Conservation (phyloP, 2,329 filamentous ascomycete genomes). For the Curvularia sp. region DNA sequence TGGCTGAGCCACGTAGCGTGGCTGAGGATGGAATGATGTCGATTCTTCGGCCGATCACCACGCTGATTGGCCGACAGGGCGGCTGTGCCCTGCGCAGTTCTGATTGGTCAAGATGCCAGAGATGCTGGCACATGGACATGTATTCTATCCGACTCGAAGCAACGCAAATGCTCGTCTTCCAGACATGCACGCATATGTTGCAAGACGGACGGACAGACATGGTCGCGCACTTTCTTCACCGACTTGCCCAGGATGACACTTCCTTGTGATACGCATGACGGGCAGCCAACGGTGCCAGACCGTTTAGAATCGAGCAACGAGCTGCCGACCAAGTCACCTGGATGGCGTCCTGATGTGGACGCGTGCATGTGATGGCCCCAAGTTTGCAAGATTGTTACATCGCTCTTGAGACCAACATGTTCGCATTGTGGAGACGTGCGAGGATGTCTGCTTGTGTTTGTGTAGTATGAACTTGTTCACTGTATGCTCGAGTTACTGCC, state of each 20-base stretch:
- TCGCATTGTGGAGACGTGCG: not conserved
- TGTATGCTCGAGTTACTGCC: not conserved
- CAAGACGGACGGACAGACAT: not conserved
- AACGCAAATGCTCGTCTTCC: not conserved
- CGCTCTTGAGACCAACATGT: not conserved
- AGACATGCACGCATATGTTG: not conserved
- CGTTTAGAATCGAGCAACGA: not conserved
- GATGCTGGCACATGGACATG: not conserved
- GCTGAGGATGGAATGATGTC: conserved; percentile 16
- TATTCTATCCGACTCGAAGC: not conserved
- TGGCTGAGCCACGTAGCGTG: conserved; percentile 30
- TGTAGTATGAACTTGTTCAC: not conserved
- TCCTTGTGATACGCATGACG: conserved; percentile 1
- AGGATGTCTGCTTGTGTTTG: not conserved
- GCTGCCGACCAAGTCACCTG: conserved; percentile 15
- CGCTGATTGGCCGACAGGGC: conserved; percentile 18
- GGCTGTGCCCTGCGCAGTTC: conserved; percentile 15
- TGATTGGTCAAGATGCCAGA: conserved; percentile 16
- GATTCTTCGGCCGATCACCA: conserved; percentile 8
- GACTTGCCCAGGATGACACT: not conserved
- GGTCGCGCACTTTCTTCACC: not conserved
- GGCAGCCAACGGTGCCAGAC: not conserved
- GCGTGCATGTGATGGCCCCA: conserved; percentile 14
- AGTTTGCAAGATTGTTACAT: conserved; percentile 4
- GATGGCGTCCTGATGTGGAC: conserved; percentile 14